These are phyloP conservation scores for Cyclocybe cylindracea DNA, from an alignment of 768 basidiomycete species.

Conservation along the genomic window DNA sequence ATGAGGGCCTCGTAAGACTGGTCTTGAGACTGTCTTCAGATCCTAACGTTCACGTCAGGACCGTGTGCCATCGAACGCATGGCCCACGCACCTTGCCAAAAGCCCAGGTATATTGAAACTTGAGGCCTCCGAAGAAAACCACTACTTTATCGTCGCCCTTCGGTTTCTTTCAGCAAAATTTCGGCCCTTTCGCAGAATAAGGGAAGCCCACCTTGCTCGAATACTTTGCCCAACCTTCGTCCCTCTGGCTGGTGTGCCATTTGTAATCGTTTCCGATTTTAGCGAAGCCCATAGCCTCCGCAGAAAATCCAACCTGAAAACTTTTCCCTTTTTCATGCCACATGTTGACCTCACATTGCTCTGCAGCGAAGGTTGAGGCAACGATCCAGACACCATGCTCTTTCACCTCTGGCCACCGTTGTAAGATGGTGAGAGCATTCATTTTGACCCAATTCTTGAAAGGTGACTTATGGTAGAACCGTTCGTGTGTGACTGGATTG, in stretches of 20 bases:
- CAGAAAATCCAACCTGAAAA: constrained; percentile 21
- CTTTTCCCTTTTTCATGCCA: constrained; percentile 14
- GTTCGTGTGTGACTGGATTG: constrained; percentile 20
- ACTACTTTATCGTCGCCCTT: constrained; percentile 17
- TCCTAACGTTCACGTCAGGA: neutral
- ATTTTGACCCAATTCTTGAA: constrained; percentile 23
- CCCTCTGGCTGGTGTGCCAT: constrained; percentile 19
- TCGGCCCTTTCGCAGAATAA: neutral
- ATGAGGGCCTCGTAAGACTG: neutral
- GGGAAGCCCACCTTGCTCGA: constrained; percentile 10
- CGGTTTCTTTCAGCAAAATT: neutral
- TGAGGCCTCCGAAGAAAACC: constrained; percentile 22
- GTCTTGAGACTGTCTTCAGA: neutral
- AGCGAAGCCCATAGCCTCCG: constrained; percentile 14
- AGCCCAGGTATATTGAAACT: constrained; percentile 16
- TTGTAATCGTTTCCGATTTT: constrained; percentile 17
- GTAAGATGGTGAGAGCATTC: constrained; percentile 17
- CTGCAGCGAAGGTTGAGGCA: constrained; percentile 20
- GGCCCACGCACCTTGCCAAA: constrained; percentile 7
- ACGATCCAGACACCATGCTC: constrained; percentile 21
- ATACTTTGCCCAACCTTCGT: constrained; percentile 24
- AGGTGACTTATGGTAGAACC: constrained; percentile 17
- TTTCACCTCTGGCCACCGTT: constrained; percentile 19
- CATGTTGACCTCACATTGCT: constrained; percentile 23
- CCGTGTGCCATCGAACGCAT: neutral